Base-by-base conservation (phyloP, 352 stramenopile genomes). In the Pythium sukuiense region DNA sequence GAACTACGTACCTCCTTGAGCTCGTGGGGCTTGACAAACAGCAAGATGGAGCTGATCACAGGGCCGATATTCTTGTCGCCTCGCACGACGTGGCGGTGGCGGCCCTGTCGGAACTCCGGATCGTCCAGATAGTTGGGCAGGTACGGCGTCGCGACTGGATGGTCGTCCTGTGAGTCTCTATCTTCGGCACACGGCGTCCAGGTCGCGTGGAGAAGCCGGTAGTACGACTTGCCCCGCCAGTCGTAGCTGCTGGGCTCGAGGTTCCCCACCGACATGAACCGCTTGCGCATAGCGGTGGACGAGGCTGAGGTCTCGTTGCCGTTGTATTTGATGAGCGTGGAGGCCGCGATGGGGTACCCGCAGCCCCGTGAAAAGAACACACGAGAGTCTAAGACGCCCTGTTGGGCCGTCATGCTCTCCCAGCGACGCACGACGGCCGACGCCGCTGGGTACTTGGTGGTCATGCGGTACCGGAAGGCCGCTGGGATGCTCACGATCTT, bases 11-110 rank as follows among this genome's bases (percentile, higher is more conserved):
- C 79, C 61, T 96, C 90, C 76, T 99, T 99, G 46, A 99, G 76
- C 18, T 98, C 87, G 54, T 96, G 81, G 35, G 94, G 94, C 65
- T 98, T 97, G 48, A 98, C 95, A 81, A 98, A 98, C 45, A 97
- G 87, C 65, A 99, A 80, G 4, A 97, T 98, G 35, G 90, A 98
- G 45, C 88, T 97, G 55, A 98, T 83, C 35, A 99, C 92, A 0
- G 89, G 90, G 0, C 95, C 95, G 2, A 96, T 93, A 55, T 90
- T 93, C 67, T 97, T 97, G 69, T 94, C 83, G 0, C 85, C 85
- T 26, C 87, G 76, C 53, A 94, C 84, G 7, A 94, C 85, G 53
- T 94, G 85, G 41, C 83, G 84, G 69, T 96, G 85, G 18, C 86
- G 82, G 8, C 85, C 85, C 60, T 94, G 85, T 2, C 87, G 85